Conservation (phyloP, 2,329 filamentous ascomycete species). For the Colletotrichum musae region DNA sequence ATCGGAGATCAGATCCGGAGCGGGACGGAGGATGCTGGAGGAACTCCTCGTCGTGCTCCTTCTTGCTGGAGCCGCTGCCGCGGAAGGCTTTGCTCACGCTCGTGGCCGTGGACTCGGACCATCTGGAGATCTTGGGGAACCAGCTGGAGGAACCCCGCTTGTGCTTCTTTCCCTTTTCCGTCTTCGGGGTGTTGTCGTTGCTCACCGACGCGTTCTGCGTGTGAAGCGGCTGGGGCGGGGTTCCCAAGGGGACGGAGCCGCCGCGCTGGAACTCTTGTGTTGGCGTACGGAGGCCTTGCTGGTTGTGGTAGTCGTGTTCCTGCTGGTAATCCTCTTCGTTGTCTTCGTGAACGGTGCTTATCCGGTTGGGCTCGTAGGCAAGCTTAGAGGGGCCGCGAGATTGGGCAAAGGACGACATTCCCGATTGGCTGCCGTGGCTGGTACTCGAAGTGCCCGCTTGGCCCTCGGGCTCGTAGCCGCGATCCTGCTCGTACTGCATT, state of each 20-base stretch:
- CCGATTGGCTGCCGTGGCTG: slow-evolving; percentile 81
- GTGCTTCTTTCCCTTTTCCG: slow-evolving; percentile 86
- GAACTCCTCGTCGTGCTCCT: slow-evolving; percentile 73
- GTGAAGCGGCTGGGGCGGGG: slow-evolving; percentile 69
- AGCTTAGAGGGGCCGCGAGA: slow-evolving; percentile 61
- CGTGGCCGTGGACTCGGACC: slow-evolving; percentile 96
- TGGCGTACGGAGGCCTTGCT: slow-evolving; percentile 67
- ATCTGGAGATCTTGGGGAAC: slow-evolving; percentile 94
- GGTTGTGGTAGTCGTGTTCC: slow-evolving; percentile 56
- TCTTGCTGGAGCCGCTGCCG: slow-evolving; percentile 71
- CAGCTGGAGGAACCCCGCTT: slow-evolving; percentile 84
- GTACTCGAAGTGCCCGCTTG: slow-evolving; percentile 80
- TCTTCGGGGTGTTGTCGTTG: slow-evolving; percentile 84
- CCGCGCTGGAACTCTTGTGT: slow-evolving; percentile 63
- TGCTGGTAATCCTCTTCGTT: slow-evolving; percentile 82
- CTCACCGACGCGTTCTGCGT: slow-evolving; percentile 66
- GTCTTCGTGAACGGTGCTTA: slow-evolving; percentile 90
- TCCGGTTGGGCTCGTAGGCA: slow-evolving; percentile 74
- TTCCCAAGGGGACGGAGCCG: slow-evolving; percentile 68
- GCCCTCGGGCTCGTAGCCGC: slow-evolving; percentile 87
- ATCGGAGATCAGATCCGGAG: slow-evolving; percentile 82
- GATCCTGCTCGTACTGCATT: slow-evolving; percentile 76
- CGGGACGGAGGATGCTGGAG: slow-evolving; percentile 75
- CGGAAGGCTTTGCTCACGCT: slow-evolving; percentile 86
- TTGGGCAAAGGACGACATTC: slow-evolving; percentile 76